phyloP scores from a whole-genome alignment of 2,329 filamentous ascomycete genomes.

The Zarea fungicola region DNA sequence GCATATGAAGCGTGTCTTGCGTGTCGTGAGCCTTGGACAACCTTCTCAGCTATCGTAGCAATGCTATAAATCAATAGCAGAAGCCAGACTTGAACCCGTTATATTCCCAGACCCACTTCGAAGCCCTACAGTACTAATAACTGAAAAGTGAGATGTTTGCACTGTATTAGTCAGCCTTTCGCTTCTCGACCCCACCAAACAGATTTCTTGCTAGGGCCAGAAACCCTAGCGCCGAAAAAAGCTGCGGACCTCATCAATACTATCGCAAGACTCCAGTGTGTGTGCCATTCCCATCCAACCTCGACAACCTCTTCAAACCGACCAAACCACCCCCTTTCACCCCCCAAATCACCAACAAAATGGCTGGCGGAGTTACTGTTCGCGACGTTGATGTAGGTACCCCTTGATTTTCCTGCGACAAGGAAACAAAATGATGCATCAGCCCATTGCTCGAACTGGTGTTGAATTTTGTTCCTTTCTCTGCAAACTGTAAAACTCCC shows the following conservation, averaged over 20 bases:
- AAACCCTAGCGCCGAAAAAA: conserved; percentile 29
- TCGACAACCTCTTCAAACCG: conserved; percentile 27
- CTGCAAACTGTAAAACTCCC: conserved; percentile 3
- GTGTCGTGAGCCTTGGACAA: background rate
- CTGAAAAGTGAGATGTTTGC: conserved; percentile 1
- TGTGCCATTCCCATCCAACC: conserved; percentile 17
- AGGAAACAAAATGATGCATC: no score
- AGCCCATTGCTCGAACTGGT: no score
- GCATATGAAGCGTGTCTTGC: no score
- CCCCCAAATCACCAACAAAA: conserved; percentile 55
- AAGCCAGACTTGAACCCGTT: background rate
- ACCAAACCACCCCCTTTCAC: conserved; percentile 17
- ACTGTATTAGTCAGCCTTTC: conserved; percentile 23
- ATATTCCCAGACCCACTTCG: background rate
- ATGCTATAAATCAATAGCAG: background rate
- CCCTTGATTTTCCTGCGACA: conserved; percentile 23
- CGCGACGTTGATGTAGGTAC: conserved; percentile 78
- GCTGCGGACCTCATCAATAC: conserved; percentile 15
- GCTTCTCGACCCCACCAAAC: background rate
- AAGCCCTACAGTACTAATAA: background rate
- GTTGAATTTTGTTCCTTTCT: no score
- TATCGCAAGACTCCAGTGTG: conserved; percentile 12
- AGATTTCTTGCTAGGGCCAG: conserved; percentile 24
- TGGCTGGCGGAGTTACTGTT: conserved; percentile 74
- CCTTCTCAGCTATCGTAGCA: background rate